Evolutionary conservation across 495 filamentous ascomycete species (phyloP).

Genomic region (Aspergillus bertholletiae): DNA sequence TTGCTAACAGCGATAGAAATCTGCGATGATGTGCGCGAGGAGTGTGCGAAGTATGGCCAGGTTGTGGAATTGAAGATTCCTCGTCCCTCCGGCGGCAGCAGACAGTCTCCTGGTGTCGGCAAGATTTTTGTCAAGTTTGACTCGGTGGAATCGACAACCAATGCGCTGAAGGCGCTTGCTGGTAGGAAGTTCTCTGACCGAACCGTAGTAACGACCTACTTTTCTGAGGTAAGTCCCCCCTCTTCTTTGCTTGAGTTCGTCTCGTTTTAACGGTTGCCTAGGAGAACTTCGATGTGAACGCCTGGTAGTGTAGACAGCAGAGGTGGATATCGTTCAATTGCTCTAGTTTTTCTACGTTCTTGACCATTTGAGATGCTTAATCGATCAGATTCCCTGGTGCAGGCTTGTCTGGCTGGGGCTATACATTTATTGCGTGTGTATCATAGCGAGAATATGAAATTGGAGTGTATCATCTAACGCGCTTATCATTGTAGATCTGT

Average conservation of each 20-base stretch:
- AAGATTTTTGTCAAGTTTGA: constrained; percentile 98
- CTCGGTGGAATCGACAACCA: constrained; percentile 69
- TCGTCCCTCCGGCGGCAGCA: constrained; percentile 74
- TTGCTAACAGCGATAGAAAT: constrained; percentile 63
- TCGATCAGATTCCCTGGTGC: neutral
- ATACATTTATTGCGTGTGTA: neutral
- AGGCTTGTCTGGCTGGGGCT: neutral
- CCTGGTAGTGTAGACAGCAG: constrained; percentile 51
- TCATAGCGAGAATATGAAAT: constrained; percentile 2
- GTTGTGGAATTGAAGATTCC: constrained; percentile 88
- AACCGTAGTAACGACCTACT: constrained; percentile 94
- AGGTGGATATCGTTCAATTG: neutral
- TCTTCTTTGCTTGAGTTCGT: neutral
- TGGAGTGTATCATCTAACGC: neutral
- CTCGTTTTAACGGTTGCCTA: constrained; percentile 25
- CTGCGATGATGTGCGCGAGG: constrained; percentile 83
- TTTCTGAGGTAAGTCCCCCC: constrained; percentile 66
- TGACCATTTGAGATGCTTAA: neutral
- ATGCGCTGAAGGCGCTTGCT: constrained; percentile 79
- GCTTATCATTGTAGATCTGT: neutral
- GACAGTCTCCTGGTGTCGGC: constrained; percentile 83
- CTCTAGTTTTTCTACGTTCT: neutral
- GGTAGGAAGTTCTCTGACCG: constrained; percentile 93
- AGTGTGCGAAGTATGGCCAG: constrained; percentile 85
- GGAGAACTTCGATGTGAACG: constrained; percentile 76